phyloP scores from a whole-genome alignment of 768 basidiomycete genomes.

The Tylopilus plumbeoviolaceoides region DNA sequence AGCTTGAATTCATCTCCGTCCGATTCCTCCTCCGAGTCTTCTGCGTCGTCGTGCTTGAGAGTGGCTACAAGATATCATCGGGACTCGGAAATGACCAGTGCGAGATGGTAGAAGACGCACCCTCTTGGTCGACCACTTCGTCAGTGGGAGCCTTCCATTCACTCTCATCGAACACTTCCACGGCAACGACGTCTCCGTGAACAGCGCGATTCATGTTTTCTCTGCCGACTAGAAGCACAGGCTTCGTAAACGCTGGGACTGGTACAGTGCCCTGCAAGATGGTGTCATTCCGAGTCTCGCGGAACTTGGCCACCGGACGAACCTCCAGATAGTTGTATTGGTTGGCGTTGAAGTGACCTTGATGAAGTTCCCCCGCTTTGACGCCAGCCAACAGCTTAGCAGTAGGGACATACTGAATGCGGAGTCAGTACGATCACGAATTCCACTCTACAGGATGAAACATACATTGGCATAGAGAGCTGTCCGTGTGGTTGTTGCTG shows the following conservation, averaged over 20 bases:
- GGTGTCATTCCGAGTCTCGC: background rate
- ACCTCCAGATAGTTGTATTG: conserved; percentile 96
- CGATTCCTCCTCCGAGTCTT: conserved; percentile 63
- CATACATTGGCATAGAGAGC: conserved; percentile 74
- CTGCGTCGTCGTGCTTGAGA: conserved; percentile 83
- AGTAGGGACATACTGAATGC: conserved; percentile 68
- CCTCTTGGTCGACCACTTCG: conserved; percentile 91
- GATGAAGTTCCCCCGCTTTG: conserved; percentile 78
- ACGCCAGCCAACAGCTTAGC: conserved; percentile 74
- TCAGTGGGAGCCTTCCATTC: conserved; percentile 93
- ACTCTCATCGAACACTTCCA: conserved; percentile 79
- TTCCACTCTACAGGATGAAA: background rate
- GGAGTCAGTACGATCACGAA: background rate
- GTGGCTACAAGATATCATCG: conserved; percentile 46
- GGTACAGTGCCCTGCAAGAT: conserved; percentile 70
- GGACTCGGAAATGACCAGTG: background rate
- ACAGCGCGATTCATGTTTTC: conserved; percentile 96
- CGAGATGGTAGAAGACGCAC: conserved; percentile 37
- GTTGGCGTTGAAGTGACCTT: conserved; percentile 94
- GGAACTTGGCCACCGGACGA: conserved; percentile 7
- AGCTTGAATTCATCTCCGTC: conserved; percentile 33
- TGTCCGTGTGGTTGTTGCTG: conserved; percentile 48
- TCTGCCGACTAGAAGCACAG: conserved; percentile 79
- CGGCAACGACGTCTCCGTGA: conserved; percentile 87
- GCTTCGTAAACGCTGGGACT: conserved; percentile 67